phyloP scores from a whole-genome alignment of 2,329 filamentous ascomycete genomes.

The Penicillium corylophilum region DNA sequence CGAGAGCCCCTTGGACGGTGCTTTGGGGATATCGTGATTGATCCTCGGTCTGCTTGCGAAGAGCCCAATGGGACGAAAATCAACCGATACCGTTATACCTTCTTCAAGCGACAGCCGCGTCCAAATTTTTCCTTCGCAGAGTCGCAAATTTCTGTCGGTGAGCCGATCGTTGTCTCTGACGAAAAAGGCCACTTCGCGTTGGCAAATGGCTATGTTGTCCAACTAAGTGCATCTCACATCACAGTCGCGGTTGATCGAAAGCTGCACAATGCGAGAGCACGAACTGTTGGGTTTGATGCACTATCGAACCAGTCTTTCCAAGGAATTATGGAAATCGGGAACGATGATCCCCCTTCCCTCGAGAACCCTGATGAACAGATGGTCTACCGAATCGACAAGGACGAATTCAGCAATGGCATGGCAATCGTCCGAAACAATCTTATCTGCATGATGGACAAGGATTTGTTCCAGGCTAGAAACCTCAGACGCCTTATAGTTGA shows the following conservation, averaged over 20 bases:
- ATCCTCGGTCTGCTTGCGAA: constrained; percentile 71
- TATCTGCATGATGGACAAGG: constrained; percentile 84
- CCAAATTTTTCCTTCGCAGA: constrained; percentile 80
- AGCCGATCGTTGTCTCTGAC: constrained; percentile 94
- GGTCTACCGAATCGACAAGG: constrained; percentile 86
- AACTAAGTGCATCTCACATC: constrained; percentile 71
- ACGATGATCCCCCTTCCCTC: constrained; percentile 46
- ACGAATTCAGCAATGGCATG: constrained; percentile 98
- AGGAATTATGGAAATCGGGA: constrained; percentile 83
- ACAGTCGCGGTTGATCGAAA: constrained; percentile 87
- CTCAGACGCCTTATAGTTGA: constrained; percentile 81
- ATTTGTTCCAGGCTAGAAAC: constrained; percentile 66
- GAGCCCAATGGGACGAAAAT: constrained; percentile 74
- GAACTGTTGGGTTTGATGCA: constrained; percentile 72
- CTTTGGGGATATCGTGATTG: constrained; percentile 82
- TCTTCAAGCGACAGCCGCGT: constrained; percentile 66
- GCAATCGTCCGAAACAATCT: constrained; percentile 91
- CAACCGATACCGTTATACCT: constrained; percentile 85
- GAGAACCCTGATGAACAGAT: constrained; percentile 51
- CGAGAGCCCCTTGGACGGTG: constrained; percentile 86
- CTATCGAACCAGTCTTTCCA: constrained; percentile 78
- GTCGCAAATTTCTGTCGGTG: constrained; percentile 81
- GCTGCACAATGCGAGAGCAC: constrained; percentile 80
- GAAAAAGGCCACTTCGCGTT: constrained; percentile 93
- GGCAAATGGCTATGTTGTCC: constrained; percentile 84